Evolutionary conservation across 306 rosid species (phyloP).

Genomic region (Cyclanthera cordifolia): DNA sequence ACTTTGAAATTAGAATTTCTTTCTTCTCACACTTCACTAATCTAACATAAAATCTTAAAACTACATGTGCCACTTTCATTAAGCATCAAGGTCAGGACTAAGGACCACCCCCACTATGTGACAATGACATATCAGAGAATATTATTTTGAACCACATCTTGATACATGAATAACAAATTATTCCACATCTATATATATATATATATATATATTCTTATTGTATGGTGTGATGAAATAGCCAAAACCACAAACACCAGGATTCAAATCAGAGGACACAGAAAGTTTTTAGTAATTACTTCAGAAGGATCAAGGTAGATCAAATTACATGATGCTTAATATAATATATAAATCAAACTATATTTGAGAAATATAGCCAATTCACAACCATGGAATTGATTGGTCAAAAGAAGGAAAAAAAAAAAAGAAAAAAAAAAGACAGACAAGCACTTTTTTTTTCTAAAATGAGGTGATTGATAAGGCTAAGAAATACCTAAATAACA

Average conservation of each 20-base stretch:
- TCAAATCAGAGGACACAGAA: not conserved
- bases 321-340: conserved; percentile 2
- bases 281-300: not conserved
- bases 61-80: not conserved
- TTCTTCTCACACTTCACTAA: not conserved
- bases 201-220: too few relatives aligned
- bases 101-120: not conserved
- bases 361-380: conserved; percentile 39
- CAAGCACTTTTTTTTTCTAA: conserved; percentile 37
- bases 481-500: conserved; percentile 27
- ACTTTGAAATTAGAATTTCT: not conserved
- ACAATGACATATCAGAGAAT: not conserved
- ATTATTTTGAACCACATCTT: not conserved
- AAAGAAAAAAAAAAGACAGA: not conserved
- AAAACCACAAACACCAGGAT: not conserved
- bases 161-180: not conserved
- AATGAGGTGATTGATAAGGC: conserved; percentile 37
- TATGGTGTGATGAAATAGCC: not conserved
- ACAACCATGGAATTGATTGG: conserved; percentile 41
- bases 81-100: not conserved
- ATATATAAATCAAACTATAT: conserved; percentile 15
- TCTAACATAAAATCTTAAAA: not conserved
- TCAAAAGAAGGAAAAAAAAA: not conserved
- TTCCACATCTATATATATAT: not conserved
- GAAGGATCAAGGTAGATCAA: not conserved